These are phyloP conservation scores for Plasmopara viticola DNA, from an alignment of 352 stramenopile genomes.

Conservation along the genomic window DNA sequence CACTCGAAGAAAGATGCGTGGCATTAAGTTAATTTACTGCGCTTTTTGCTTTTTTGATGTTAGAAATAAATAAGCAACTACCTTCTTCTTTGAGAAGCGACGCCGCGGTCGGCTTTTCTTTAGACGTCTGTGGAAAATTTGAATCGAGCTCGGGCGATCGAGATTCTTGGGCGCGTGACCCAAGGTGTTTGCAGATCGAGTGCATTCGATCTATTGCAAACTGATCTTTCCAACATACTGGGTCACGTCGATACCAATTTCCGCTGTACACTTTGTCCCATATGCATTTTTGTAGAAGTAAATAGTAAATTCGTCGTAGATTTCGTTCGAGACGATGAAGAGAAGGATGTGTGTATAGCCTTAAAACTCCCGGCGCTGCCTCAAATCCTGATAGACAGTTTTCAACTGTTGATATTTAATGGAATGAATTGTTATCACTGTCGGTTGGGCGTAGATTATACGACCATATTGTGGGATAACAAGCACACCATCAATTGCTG, in stretches of 20 bases:
- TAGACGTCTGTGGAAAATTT: too few relatives aligned
- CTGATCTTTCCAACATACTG: conserved; percentile 5
- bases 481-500: conserved; percentile 27
- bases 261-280: not conserved
- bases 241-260: conserved; percentile 7
- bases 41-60: too few relatives aligned
- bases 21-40: too few relatives aligned
- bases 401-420: conserved; percentile 24
- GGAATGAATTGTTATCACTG: conserved; percentile 16
- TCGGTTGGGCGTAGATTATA: conserved; percentile 23
- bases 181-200: too few relatives aligned
- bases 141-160: too few relatives aligned
- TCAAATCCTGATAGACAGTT: conserved; percentile 12
- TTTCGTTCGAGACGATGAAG: conserved; percentile 28
- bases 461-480: conserved; percentile 6
- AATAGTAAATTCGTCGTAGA: conserved; percentile 18
- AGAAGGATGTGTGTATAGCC: conserved; percentile 25
- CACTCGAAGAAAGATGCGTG: too few relatives aligned
- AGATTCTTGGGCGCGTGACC: too few relatives aligned
- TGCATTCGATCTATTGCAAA: too few relatives aligned
- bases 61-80: too few relatives aligned
- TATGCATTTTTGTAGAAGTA: conserved; percentile 16
- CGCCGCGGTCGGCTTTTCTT: too few relatives aligned
- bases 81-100: too few relatives aligned
- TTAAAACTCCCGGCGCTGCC: conserved; percentile 7